Evolutionary conservation across 352 stramenopile genomes (phyloP).

Genomic region (Globisporangium apiculatum): DNA sequence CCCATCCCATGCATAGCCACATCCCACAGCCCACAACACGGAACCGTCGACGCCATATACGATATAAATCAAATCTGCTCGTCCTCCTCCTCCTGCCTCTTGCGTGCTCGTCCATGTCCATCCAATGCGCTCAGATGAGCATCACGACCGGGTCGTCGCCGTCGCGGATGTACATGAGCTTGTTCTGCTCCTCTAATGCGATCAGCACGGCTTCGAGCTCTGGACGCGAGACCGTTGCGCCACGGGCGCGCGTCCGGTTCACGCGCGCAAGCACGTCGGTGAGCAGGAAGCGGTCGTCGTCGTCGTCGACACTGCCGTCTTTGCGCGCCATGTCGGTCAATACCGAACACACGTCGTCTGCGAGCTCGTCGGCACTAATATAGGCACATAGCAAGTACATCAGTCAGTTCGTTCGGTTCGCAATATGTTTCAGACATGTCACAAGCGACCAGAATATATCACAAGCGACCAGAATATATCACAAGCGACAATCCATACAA

Average conservation of each 20-base stretch:
- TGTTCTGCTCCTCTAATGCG: constrained; percentile 82
- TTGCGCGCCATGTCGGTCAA: constrained; percentile 52
- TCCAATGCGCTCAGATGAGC: constrained; percentile 60
- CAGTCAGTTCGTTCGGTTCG: not conserved
- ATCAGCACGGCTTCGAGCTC: constrained; percentile 68
- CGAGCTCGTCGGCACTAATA: constrained; percentile 40
- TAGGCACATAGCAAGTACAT: not conserved
- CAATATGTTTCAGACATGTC: not conserved
- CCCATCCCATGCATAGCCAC: too few species aligned
- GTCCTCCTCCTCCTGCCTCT: constrained; percentile 1
- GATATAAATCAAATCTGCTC: constrained; percentile 9
- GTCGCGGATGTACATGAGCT: constrained; percentile 87
- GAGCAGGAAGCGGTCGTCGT: constrained; percentile 59
- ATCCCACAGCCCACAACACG: too few species aligned
- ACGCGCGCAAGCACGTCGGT: constrained; percentile 47
- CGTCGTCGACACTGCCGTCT: constrained; percentile 18
- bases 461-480: not conserved
- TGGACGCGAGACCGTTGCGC: constrained; percentile 26
- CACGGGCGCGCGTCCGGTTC: constrained; percentile 33
- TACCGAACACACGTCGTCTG: constrained; percentile 53
- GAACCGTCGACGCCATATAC: constrained; percentile 5
- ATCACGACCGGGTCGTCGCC: constrained; percentile 75
- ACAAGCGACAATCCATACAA: not conserved
- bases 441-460: not conserved
- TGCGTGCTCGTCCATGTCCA: not conserved